Evolutionary conservation across 768 basidiomycete species (phyloP).

Genomic region (Cytidiella melzeri): DNA sequence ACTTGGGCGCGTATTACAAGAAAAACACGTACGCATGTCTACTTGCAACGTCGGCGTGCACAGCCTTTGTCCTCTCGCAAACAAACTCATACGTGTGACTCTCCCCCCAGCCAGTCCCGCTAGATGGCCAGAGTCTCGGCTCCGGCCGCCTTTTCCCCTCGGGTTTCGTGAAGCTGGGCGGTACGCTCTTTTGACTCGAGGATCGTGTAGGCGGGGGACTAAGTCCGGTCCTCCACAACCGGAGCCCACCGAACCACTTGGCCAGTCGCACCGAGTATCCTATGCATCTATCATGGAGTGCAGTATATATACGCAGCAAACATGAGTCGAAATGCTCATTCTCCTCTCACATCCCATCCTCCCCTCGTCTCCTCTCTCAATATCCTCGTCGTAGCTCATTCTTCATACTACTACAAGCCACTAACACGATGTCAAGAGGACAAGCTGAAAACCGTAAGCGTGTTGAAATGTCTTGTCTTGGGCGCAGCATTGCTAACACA

Average conservation of each 20-base stretch:
- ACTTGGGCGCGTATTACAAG: background rate
- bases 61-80: background rate
- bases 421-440: constrained; percentile 7
- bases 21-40: background rate
- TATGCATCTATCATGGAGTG: background rate
- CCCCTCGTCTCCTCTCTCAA: background rate
- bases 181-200: constrained; percentile 5
- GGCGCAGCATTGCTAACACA: background rate
- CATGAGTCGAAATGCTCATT: background rate
- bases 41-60: background rate
- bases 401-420: background rate
- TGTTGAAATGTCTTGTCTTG: too few species aligned
- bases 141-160: constrained; percentile 1
- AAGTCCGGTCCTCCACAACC: constrained; percentile 6
- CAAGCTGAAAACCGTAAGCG: constrained; percentile 18
- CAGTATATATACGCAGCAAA: constrained; percentile 2
- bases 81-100: background rate
- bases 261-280: background rate
- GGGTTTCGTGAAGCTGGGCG: constrained; percentile 5
- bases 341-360: background rate
- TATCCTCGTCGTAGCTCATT: background rate
- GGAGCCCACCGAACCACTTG: constrained; percentile 4
- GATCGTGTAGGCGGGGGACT: background rate
- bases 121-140: constrained; percentile 4
- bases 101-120: background rate